Percentiles rank a stretch among this genome's conserved stretches.
Evolutionary conservation across 768 basidiomycete genomes (phyloP).

Genomic region (Amanita pallidorosea): DNA sequence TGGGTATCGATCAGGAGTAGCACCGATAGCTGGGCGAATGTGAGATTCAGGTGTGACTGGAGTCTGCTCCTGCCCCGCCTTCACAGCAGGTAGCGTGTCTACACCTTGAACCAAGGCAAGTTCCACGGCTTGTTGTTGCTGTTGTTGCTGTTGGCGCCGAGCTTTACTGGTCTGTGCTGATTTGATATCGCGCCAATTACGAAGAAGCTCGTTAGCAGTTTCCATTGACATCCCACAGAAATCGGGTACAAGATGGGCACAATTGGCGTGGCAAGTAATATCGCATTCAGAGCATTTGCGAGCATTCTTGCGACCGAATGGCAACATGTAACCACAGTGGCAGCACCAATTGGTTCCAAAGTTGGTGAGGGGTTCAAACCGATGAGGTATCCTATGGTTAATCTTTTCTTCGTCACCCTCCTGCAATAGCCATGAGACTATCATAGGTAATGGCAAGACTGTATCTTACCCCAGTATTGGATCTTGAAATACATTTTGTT

Average conservation of each 20-base stretch:
- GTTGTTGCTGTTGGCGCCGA: conserved; percentile 16
- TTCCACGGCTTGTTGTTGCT: conserved; percentile 11
- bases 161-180: conserved; percentile 25
- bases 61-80: conserved; percentile 24
- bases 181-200: conserved; percentile 89
- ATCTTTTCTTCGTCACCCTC: conserved; percentile 97
- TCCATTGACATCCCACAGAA: conserved; percentile 99
- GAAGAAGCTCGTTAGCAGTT: conserved; percentile 87
- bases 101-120: not conserved
- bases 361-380: conserved; percentile 94
- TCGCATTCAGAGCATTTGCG: conserved; percentile 93
- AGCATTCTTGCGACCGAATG: conserved; percentile 93
- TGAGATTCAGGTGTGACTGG: conserved; percentile 24
- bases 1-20: conserved; percentile 27
- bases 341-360: conserved; percentile 99
- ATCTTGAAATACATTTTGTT: conserved; percentile 98
- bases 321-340: conserved; percentile 97
- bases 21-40: conserved; percentile 24
- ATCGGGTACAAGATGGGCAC: conserved; percentile 96
- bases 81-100: conserved; percentile 19
- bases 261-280: conserved; percentile 94
- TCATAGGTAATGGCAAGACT: not conserved
- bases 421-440: conserved; percentile 25
- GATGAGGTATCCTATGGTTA: conserved; percentile 97
- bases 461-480: conserved; percentile 75